Conservation (phyloP, 768 basidiomycete genomes). For the Porpolomopsis calyptriformis region DNA sequence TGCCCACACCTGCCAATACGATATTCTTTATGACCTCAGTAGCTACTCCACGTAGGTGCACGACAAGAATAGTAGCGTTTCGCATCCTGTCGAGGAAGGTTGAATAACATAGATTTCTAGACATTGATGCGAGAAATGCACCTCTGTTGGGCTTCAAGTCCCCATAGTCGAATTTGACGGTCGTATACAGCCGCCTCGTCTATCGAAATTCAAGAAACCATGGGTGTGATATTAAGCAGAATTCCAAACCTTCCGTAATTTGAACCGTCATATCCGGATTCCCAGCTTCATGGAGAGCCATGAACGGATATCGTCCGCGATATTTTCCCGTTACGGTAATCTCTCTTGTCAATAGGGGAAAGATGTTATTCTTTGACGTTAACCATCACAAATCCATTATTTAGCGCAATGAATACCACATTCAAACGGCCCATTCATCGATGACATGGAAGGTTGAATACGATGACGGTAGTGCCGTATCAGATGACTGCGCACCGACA, state of each 20-base stretch:
- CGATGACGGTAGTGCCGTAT: too few species aligned
- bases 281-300: not conserved
- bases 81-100: slow-evolving; percentile 60
- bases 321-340: too few species aligned
- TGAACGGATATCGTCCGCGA: too few species aligned
- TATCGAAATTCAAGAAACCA: not conserved
- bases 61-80: slow-evolving; percentile 79
- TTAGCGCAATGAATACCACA: too few species aligned
- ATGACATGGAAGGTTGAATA: too few species aligned
- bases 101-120: slow-evolving; percentile 1
- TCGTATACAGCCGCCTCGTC: slow-evolving; percentile 46
- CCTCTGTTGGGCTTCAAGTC: slow-evolving; percentile 95
- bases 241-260: slow-evolving; percentile 6
- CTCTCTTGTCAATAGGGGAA: too few species aligned
- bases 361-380: too few species aligned
- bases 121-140: slow-evolving; percentile 17
- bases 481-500: too few species aligned
- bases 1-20: slow-evolving; percentile 91
- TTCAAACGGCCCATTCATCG: too few species aligned
- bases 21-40: slow-evolving; percentile 97
- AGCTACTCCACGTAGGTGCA: slow-evolving; percentile 72
- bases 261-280: slow-evolving; percentile 3
- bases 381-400: too few species aligned
- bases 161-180: slow-evolving; percentile 96
- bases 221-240: not conserved